Conservation (phyloP, 225 moss, liverwort and hornwort genomes). For the Polytrichum commune region DNA sequence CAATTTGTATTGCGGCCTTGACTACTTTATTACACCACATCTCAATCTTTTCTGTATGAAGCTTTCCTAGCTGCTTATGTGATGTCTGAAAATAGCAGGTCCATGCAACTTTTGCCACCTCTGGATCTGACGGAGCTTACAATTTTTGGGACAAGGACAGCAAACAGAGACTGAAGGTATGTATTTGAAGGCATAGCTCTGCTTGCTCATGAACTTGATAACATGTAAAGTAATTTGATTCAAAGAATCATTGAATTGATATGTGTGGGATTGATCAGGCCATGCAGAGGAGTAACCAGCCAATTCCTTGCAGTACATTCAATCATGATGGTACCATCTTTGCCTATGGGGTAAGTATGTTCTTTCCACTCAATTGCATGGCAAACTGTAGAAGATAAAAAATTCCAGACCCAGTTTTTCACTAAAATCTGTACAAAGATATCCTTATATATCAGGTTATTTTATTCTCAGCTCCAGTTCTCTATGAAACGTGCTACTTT, state of each 20-base stretch:
- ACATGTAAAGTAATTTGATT: no score
- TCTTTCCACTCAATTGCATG: neutral
- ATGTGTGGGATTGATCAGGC: conserved; percentile 46
- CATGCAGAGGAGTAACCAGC: conserved; percentile 85
- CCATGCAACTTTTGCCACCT: conserved; percentile 98
- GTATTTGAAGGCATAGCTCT: neutral
- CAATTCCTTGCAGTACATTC: conserved; percentile 92
- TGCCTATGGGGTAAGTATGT: conserved; percentile 70
- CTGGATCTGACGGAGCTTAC: conserved; percentile 97
- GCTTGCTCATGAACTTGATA: no score
- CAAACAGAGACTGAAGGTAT: conserved; percentile 93
- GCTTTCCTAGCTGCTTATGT: conserved; percentile 25
- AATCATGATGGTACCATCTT: conserved; percentile 95
- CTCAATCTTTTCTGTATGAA: neutral
- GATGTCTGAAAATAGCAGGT: conserved; percentile 67
- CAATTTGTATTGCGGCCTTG: neutral
- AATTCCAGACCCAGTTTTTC: no score
- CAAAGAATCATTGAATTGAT: no score
- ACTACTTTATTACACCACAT: neutral
- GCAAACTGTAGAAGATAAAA: no score
- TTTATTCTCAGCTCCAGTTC: no score
- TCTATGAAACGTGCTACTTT: no score
- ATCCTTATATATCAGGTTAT: no score
- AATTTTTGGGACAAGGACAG: conserved; percentile 99
- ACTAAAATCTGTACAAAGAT: no score